These are phyloP conservation scores for Citrullus amarus DNA, from an alignment of 306 rosid species.

Conservation along the genomic window DNA sequence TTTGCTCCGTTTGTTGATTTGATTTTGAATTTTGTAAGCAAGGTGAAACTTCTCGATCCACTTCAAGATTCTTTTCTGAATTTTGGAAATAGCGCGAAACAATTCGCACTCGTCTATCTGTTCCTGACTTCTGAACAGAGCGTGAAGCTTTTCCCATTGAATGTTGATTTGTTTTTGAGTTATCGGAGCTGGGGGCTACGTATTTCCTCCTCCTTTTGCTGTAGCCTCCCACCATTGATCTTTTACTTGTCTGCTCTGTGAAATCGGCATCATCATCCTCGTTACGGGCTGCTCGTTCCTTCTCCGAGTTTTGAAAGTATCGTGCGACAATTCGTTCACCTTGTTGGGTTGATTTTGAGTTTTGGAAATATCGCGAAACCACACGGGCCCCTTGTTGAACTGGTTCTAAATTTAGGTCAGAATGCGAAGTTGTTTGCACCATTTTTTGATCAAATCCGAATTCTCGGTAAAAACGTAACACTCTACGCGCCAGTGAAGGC, in stretches of 20 bases:
- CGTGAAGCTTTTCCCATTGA: not conserved
- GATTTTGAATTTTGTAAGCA: slow-evolving; percentile 5
- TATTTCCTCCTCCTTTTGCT: not conserved
- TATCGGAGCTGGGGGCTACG: not conserved
- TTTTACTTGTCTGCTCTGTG: not conserved
- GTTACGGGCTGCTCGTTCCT: not conserved
- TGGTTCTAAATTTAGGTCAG: not conserved
- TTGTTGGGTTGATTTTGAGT: not conserved
- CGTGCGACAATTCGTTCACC: not conserved
- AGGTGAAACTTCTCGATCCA: slow-evolving; percentile 11
- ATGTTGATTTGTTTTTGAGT: not conserved
- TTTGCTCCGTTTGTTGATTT: not conserved
- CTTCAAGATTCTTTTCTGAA: not conserved
- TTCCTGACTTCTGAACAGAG: not conserved
- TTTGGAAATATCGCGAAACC: not conserved
- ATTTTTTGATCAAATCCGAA: not conserved
- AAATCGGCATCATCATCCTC: not conserved
- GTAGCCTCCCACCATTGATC: not conserved
- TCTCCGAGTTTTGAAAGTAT: not conserved
- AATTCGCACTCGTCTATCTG: not conserved
- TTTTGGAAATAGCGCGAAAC: not conserved
- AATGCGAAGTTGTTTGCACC: not conserved
- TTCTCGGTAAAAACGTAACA: not conserved
- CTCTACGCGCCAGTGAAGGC: not conserved
- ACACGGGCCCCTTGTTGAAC: not conserved